A percentile compares a stretch with the other conserved stretches of the same genome.
phyloP scores from a whole-genome alignment of 2,329 filamentous ascomycete genomes.

The Fusarium sororula region DNA sequence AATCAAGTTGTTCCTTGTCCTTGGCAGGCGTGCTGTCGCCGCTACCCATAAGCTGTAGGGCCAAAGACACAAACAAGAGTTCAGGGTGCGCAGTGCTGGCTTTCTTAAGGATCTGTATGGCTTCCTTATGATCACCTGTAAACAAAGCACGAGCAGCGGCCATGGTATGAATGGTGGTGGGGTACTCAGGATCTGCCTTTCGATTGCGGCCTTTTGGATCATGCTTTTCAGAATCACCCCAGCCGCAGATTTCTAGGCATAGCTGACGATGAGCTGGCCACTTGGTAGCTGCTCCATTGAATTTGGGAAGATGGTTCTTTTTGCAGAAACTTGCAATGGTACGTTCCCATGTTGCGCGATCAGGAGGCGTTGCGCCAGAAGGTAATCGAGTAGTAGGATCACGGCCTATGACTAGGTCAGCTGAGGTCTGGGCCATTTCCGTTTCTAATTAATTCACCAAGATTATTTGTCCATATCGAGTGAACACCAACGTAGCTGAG shows the following conservation, averaged over 20 bases:
- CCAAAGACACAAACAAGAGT: conserved; percentile 73
- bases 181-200: conserved; percentile 55
- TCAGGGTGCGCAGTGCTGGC: conserved; percentile 71
- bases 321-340: conserved; percentile 72
- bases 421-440: background rate
- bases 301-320: conserved; percentile 68
- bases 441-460: conserved; percentile 59
- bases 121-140: conserved; percentile 73
- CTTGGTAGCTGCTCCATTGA: conserved; percentile 69
- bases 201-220: conserved; percentile 56
- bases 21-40: conserved; percentile 56
- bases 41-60: conserved; percentile 69
- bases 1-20: conserved; percentile 62
- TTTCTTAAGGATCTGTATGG: conserved; percentile 74
- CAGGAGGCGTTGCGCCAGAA: conserved; percentile 56
- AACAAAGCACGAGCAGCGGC: conserved; percentile 81
- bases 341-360: conserved; percentile 66
- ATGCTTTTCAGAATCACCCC: conserved; percentile 67
- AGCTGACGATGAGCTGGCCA: conserved; percentile 77
- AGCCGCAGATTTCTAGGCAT: conserved; percentile 78
- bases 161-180: conserved; percentile 72
- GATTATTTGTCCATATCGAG: conserved; percentile 75
- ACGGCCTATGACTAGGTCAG: conserved; percentile 51
- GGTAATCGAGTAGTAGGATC: conserved; percentile 59
- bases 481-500: conserved; percentile 79